These are phyloP conservation scores for Cydonia oblonga DNA, from an alignment of 331 rosid genomes.

Conservation along the genomic window DNA sequence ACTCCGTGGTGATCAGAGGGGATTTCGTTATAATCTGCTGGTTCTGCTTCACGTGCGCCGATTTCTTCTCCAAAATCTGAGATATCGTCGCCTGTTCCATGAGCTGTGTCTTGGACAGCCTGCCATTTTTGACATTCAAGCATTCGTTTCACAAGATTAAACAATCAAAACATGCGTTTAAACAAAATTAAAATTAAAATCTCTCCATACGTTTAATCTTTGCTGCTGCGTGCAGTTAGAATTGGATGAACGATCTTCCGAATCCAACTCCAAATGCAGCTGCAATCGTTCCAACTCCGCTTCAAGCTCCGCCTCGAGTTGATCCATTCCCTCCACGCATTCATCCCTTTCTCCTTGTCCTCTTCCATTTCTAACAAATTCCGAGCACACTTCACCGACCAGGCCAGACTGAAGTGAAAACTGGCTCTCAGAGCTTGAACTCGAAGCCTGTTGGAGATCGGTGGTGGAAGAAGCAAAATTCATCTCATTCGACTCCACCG, in stretches of 20 bases:
- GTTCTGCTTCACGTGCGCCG: slow-evolving; percentile 29
- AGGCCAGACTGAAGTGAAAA: slow-evolving; percentile 25
- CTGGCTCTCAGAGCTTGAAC: slow-evolving; percentile 29
- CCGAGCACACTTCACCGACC: slow-evolving; percentile 18
- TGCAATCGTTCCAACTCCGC: slow-evolving; percentile 68
- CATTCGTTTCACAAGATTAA: not conserved
- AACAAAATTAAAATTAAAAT: not conserved
- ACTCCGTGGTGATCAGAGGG: slow-evolving; percentile 49
- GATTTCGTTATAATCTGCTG: slow-evolving; percentile 16
- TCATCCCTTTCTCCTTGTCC: slow-evolving; percentile 17
- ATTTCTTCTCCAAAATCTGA: slow-evolving; percentile 38
- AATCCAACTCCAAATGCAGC: slow-evolving; percentile 62
- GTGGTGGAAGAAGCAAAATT: slow-evolving; percentile 35
- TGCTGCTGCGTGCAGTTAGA: slow-evolving; percentile 21
- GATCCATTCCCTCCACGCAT: slow-evolving; percentile 38
- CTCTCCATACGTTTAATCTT: slow-evolving; percentile 27
- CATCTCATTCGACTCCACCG: slow-evolving; percentile 18
- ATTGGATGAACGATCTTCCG: slow-evolving; percentile 20
- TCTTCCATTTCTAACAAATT: slow-evolving; percentile 8
- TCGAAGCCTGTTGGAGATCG: slow-evolving; percentile 27
- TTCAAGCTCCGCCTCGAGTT: slow-evolving; percentile 64
- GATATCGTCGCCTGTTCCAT: not conserved
- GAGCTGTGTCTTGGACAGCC: slow-evolving; percentile 23
- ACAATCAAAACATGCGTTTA: not conserved
- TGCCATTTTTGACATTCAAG: slow-evolving; percentile 22